These are phyloP conservation scores for Candida frijolesensis DNA, from an alignment of 1,139 yeast genomes.

Conservation along the genomic window DNA sequence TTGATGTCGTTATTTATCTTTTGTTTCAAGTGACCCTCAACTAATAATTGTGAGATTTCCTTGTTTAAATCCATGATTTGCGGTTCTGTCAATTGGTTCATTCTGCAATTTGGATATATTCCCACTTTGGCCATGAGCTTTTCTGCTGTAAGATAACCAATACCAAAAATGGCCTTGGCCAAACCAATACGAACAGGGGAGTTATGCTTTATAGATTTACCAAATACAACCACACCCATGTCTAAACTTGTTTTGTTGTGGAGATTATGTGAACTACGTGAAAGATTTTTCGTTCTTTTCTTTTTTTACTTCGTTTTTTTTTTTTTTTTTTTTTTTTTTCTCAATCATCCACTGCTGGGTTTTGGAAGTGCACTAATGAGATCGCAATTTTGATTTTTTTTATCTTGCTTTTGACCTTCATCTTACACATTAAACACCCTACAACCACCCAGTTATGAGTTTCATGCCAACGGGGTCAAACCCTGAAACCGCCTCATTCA, in stretches of 20 bases:
- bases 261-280: too few relatives aligned
- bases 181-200: constrained; percentile 63
- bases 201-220: constrained; percentile 65
- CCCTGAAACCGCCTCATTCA: constrained; percentile 46
- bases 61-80: constrained; percentile 85
- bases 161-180: constrained; percentile 80
- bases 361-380: background rate
- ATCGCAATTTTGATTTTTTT: background rate
- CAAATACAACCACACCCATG: constrained; percentile 78
- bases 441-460: constrained; percentile 18
- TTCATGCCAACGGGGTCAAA: constrained; percentile 36
- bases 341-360: background rate
- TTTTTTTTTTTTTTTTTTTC: background rate
- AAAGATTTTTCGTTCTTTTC: background rate
- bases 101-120: constrained; percentile 88
- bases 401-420: background rate
- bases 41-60: constrained; percentile 78
- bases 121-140: constrained; percentile 85
- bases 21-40: constrained; percentile 84
- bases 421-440: background rate
- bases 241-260: background rate
- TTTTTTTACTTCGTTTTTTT: background rate
- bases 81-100: constrained; percentile 89
- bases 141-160: constrained; percentile 76
- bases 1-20: constrained; percentile 78